Percentiles rank a stretch among this genome's conserved stretches.
These are phyloP conservation scores for Neopestalotiopsis sp. DNA, from an alignment of 2,329 filamentous ascomycete genomes.

Conservation along the genomic window DNA sequence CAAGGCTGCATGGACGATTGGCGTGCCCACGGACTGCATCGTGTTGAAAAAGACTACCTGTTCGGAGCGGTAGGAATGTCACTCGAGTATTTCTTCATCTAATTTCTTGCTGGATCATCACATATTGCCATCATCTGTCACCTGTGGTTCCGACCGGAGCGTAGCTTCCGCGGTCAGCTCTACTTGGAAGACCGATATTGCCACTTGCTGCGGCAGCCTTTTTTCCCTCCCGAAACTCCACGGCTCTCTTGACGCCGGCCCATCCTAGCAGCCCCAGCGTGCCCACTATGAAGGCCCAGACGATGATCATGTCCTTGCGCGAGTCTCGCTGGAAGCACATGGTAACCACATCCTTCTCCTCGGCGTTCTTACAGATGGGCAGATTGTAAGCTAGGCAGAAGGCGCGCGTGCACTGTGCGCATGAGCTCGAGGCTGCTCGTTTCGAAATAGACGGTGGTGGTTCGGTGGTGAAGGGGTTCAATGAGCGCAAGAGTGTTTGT, in stretches of 20 bases:
- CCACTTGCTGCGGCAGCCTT: conserved; percentile 20
- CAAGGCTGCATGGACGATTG: too few relatives aligned
- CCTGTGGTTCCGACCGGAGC: conserved; percentile 16
- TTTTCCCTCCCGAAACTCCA: conserved; percentile 45
- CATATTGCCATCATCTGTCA: not conserved
- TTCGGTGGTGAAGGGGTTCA: conserved; percentile 25
- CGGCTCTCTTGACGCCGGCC: conserved; percentile 57
- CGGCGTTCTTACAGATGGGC: conserved; percentile 66
- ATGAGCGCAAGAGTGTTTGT: conserved; percentile 29
- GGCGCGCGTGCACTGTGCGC: conserved; percentile 67
- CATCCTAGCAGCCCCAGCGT: conserved; percentile 64
- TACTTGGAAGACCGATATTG: conserved; percentile 19
- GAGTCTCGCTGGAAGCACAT: conserved; percentile 71
- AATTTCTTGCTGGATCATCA: not conserved
- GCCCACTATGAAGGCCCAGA: conserved; percentile 66
- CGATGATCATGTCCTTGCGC: conserved; percentile 70
- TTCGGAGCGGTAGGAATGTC: too few relatives aligned
- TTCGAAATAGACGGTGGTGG: conserved; percentile 19
- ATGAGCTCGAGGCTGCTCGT: conserved; percentile 51
- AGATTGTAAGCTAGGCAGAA: conserved; percentile 66
- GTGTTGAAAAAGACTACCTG: too few relatives aligned
- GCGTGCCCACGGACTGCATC: too few relatives aligned
- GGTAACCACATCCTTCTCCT: conserved; percentile 65
- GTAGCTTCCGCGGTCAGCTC: conserved; percentile 19
- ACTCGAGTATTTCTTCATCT: too few relatives aligned